Evolutionary conservation across 2,329 filamentous ascomycete species (phyloP).

Genomic region (Zymoseptoria passerinii): DNA sequence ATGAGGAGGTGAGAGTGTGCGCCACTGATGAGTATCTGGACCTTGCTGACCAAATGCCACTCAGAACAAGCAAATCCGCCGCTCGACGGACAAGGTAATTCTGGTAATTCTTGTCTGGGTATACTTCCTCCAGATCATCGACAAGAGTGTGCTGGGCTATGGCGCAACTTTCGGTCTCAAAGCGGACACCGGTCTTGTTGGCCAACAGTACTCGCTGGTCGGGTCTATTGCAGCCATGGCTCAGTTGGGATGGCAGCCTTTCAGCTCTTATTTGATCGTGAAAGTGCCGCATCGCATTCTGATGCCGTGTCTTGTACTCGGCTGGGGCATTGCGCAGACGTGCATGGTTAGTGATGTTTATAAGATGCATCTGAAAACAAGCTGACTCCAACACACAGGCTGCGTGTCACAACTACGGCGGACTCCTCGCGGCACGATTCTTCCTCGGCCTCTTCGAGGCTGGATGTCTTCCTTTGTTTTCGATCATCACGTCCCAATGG

Average conservation of each 20-base stretch:
- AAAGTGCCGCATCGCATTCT: conserved; percentile 57
- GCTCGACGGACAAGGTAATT: conserved; percentile 54
- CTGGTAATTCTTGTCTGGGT: conserved; percentile 49
- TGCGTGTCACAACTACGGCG: conserved; percentile 49
- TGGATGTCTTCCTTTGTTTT: conserved; percentile 57
- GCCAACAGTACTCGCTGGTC: conserved; percentile 44
- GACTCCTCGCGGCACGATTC: conserved; percentile 54
- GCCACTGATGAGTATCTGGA: background rate
- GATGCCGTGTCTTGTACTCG: conserved; percentile 52
- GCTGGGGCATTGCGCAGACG: conserved; percentile 52
- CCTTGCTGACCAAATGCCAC: background rate
- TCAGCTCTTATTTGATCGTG: conserved; percentile 56
- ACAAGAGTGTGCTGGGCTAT: conserved; percentile 47
- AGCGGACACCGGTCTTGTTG: conserved; percentile 37
- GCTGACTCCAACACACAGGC: conserved; percentile 29
- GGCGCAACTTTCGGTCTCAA: conserved; percentile 41
- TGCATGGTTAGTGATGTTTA: conserved; percentile 36
- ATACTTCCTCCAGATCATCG: conserved; percentile 52
- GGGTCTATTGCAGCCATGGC: conserved; percentile 44
- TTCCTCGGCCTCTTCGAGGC: conserved; percentile 60
- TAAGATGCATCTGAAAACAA: background rate
- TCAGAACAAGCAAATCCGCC: conserved; percentile 47
- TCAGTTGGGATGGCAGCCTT: conserved; percentile 54
- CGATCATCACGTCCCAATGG: conserved; percentile 35
- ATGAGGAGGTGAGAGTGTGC: conserved; percentile 29